A percentile compares a stretch with the other conserved stretches of the same genome.
Conservation (phyloP, 208 protist genomes). For the Leishmania mexicana region DNA sequence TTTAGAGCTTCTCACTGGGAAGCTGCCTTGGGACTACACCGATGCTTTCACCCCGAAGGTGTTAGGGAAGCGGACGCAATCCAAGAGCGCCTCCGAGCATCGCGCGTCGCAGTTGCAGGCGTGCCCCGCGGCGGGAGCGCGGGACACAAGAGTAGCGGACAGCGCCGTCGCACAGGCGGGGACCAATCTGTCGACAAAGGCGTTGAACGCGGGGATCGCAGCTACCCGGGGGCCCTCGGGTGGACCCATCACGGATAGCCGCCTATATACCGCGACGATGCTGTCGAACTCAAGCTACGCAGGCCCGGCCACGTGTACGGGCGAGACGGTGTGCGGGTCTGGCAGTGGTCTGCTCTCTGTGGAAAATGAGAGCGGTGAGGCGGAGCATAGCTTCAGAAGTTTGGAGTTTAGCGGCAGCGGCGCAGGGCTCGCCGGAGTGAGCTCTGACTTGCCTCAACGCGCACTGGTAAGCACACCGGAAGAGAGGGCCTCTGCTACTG, state of each 20-base stretch:
- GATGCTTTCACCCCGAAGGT: not conserved
- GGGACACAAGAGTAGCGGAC: too few relatives aligned
- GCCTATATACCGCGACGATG: not conserved
- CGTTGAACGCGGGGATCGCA: not conserved
- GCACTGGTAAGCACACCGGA: not conserved
- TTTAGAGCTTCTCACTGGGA: conserved; percentile 61
- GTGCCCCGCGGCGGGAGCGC: not conserved
- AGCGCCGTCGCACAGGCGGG: not conserved
- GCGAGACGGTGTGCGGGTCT: not conserved
- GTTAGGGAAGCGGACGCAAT: not conserved
- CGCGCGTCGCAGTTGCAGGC: not conserved
- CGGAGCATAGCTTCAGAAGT: not conserved
- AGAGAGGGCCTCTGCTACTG: not conserved
- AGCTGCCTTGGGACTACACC: conserved; percentile 57
- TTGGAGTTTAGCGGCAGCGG: not conserved
- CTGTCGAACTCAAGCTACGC: conserved; percentile 1
- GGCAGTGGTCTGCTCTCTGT: not conserved
- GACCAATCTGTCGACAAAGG: not conserved
- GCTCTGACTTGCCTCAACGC: too few relatives aligned
- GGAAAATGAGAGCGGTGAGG: not conserved
- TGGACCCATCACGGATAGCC: not conserved
- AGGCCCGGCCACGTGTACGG: not conserved
- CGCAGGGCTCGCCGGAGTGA: too few relatives aligned
- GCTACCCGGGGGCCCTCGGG: not conserved
- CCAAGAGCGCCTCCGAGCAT: not conserved